phyloP scores from a whole-genome alignment of 202 grass and related monocot species.

The Zizania palustris region DNA sequence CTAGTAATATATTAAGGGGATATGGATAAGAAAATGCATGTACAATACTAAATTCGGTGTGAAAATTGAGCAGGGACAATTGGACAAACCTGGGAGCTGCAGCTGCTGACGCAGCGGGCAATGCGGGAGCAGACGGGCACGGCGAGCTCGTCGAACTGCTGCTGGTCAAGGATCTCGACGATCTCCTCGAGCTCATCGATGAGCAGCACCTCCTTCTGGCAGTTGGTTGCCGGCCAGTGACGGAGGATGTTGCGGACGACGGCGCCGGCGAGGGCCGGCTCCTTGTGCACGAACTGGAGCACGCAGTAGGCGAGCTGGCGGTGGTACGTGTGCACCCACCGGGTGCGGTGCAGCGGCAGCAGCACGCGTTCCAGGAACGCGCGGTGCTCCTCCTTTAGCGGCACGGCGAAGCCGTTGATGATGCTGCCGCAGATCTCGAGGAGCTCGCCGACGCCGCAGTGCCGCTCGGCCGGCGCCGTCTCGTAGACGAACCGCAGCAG shows the following conservation, averaged over 20 bases:
- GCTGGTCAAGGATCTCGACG: conserved; percentile 35
- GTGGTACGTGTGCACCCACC: conserved; percentile 63
- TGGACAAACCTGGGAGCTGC: conserved; percentile 71
- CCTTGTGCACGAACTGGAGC: conserved; percentile 73
- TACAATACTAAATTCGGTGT: background rate
- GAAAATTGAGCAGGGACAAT: conserved; percentile 25
- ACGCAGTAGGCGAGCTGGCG: conserved; percentile 83
- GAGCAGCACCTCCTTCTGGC: conserved; percentile 88
- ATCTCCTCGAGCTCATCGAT: conserved; percentile 88
- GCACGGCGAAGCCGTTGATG: conserved; percentile 81
- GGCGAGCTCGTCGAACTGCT: conserved; percentile 56
- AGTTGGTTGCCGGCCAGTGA: conserved; percentile 73
- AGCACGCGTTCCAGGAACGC: conserved; percentile 69
- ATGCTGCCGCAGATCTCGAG: conserved; percentile 95
- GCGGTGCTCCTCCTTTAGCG: conserved; percentile 82
- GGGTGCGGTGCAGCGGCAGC: conserved; percentile 73
- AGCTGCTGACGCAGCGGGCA: conserved; percentile 66
- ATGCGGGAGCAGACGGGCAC: conserved; percentile 66
- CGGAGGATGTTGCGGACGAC: conserved; percentile 58
- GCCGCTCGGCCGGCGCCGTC: conserved; percentile 30
- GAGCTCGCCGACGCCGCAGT: conserved; percentile 61
- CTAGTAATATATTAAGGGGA: background rate
- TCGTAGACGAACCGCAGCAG: conserved; percentile 56
- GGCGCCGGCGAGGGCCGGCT: conserved; percentile 40
- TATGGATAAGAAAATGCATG: background rate